Evolutionary conservation across 2,329 filamentous ascomycete genomes (phyloP).

Genomic region (Fusarium sp.): DNA sequence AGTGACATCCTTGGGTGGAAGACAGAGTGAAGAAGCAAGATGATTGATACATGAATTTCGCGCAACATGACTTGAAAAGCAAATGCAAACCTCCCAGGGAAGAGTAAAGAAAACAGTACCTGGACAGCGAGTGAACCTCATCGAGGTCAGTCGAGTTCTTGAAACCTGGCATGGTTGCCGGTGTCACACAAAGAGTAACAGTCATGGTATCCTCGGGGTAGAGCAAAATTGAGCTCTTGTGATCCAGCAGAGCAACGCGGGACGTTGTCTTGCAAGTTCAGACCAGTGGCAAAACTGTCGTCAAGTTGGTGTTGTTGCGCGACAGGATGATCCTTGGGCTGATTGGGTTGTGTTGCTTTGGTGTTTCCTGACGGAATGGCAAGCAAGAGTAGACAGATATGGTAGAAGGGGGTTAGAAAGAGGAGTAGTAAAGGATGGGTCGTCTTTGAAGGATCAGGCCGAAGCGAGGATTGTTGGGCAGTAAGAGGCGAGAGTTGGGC

Average conservation of each 20-base stretch:
- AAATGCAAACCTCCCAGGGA: slow-evolving; percentile 54
- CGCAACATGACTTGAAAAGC: slow-evolving; percentile 44
- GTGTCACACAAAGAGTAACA: slow-evolving; percentile 56
- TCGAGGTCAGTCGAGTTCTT: slow-evolving; percentile 62
- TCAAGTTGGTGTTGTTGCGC: slow-evolving; percentile 42
- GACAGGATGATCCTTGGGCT: slow-evolving; percentile 43
- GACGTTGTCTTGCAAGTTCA: slow-evolving; percentile 43
- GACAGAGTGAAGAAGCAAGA: slow-evolving; percentile 41
- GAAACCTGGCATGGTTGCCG: slow-evolving; percentile 62
- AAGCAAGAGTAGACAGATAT: slow-evolving; percentile 30
- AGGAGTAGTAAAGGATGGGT: slow-evolving; percentile 34
- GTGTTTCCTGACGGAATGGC: slow-evolving; percentile 31
- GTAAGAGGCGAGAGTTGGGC: slow-evolving; percentile 49
- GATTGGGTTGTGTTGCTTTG: slow-evolving; percentile 38
- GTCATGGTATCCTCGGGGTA: slow-evolving; percentile 57
- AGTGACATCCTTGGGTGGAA: slow-evolving; percentile 34
- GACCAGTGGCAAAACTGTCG: slow-evolving; percentile 41
- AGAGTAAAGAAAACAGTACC: slow-evolving; percentile 64
- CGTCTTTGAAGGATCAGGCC: slow-evolving; percentile 40
- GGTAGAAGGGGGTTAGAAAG: slow-evolving; percentile 29
- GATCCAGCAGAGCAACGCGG: slow-evolving; percentile 44
- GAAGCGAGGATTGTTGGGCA: slow-evolving; percentile 49
- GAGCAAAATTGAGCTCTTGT: slow-evolving; percentile 44
- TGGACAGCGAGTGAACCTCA: slow-evolving; percentile 67
- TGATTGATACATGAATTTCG: slow-evolving; percentile 43